Evolutionary conservation across 148 eudicot genomes (phyloP).

Genomic region (Oxyria digyna): DNA sequence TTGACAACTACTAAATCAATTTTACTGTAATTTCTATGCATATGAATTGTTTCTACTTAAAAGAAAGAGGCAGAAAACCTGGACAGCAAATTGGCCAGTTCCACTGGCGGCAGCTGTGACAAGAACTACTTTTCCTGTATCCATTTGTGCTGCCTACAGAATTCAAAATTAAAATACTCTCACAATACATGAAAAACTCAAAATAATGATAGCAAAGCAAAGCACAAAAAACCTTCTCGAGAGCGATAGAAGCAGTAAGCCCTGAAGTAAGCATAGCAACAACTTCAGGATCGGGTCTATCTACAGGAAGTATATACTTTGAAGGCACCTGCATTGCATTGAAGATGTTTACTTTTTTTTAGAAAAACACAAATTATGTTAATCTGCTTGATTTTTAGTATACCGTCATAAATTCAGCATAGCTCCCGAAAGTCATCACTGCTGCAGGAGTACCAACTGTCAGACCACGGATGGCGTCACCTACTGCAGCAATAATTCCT

Average conservation of each 20-base stretch:
- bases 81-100: constrained; percentile 98
- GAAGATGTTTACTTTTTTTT: neutral
- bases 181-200: neutral
- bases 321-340: constrained; percentile 55
- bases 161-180: constrained; percentile 11
- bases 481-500: constrained; percentile 81
- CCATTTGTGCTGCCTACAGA: constrained; percentile 73
- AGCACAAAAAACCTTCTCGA: constrained; percentile 55
- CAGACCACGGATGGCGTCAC: constrained; percentile 51
- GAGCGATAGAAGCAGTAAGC: constrained; percentile 92
- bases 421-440: constrained; percentile 83
- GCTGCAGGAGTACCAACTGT: constrained; percentile 85
- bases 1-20: too few species aligned
- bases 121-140: constrained; percentile 71
- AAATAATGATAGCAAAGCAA: neutral
- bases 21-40: too few species aligned
- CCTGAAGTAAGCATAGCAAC: constrained; percentile 99
- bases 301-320: constrained; percentile 81
- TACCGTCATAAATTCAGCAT: constrained; percentile 83
- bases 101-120: constrained; percentile 99
- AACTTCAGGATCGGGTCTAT: constrained; percentile 91
- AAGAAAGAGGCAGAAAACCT: constrained; percentile 31
- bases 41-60: neutral
- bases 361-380: neutral
- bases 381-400: neutral